These are phyloP conservation scores for Sanguinoderma infundibulare DNA, from an alignment of 1,284 basidiomycete species.

Conservation along the genomic window DNA sequence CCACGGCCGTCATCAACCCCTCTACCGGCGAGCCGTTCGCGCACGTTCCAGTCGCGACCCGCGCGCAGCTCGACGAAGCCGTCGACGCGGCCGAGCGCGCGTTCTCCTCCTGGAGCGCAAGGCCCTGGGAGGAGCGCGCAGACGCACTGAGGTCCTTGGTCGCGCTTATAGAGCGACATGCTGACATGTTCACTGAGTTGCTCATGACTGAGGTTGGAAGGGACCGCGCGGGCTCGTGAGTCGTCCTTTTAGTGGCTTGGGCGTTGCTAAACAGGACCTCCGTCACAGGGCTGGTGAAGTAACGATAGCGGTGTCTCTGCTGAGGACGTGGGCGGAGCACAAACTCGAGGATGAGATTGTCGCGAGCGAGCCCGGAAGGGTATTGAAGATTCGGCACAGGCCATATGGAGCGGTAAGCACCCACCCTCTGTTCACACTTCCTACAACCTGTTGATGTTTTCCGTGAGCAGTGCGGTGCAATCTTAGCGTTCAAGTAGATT, in stretches of 20 bases:
- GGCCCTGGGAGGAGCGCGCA: constrained; percentile 15
- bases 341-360: constrained; percentile 11
- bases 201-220: constrained; percentile 21
- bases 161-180: constrained; percentile 4
- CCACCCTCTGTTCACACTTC: too few relatives aligned
- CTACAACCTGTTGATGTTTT: neutral
- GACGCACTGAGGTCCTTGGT: constrained; percentile 7
- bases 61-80: constrained; percentile 19
- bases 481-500: constrained; percentile 16
- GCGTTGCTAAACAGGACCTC: too few relatives aligned
- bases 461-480: constrained; percentile 3
- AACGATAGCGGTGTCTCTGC: constrained; percentile 1
- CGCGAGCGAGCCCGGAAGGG: neutral
- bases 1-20: constrained; percentile 15
- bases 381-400: constrained; percentile 2
- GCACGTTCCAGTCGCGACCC: constrained; percentile 18
- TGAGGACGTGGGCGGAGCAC: constrained; percentile 3
- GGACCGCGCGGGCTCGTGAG: constrained; percentile 15
- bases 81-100: constrained; percentile 14
- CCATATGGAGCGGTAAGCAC: constrained; percentile 16
- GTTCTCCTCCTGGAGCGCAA: constrained; percentile 14
- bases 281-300: neutral
- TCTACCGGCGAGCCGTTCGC: constrained; percentile 16
- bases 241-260: neutral
- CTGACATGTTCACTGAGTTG: constrained; percentile 7